phyloP scores from a whole-genome alignment of 805 yeast species.

The Saturnispora gosingensis region DNA sequence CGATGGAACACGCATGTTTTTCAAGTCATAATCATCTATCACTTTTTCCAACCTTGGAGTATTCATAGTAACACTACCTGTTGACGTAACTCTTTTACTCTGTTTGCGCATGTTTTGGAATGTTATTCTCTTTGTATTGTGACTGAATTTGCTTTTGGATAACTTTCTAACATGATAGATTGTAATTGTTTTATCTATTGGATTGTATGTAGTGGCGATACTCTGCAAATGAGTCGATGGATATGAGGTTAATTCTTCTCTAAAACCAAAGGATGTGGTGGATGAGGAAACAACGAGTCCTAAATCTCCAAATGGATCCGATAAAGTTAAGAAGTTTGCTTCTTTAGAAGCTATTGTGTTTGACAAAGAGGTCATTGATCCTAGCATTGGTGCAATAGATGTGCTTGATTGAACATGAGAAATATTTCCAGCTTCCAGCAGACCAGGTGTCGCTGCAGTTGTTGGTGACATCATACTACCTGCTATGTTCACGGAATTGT shows the following conservation, averaged over 20 bases:
- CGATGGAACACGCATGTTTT: conserved; percentile 30
- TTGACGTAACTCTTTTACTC: conserved; percentile 20
- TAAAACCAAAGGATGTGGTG: conserved; percentile 49
- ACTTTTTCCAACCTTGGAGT: conserved; percentile 33
- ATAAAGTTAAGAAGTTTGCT: conserved; percentile 48
- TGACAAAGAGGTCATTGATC: conserved; percentile 9
- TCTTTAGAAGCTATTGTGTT: conserved; percentile 11
- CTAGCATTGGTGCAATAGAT: conserved; percentile 2
- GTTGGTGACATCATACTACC: conserved; percentile 4
- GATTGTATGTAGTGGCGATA: conserved; percentile 49
- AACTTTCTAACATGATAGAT: conserved; percentile 46
- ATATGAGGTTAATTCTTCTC: conserved; percentile 48
- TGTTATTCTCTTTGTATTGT: conserved; percentile 11
- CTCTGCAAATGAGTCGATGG: conserved; percentile 35
- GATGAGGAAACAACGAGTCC: conserved; percentile 66
- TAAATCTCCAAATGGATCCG: conserved; percentile 67
- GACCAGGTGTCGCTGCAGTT: not conserved
- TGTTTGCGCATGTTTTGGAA: conserved; percentile 16
- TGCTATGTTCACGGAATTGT: not conserved
- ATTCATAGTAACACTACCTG: conserved; percentile 18
- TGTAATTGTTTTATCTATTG: conserved; percentile 34
- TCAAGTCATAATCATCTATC: conserved; percentile 29
- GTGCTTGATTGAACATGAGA: not conserved
- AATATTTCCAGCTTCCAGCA: conserved; percentile 1
- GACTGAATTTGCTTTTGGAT: conserved; percentile 7